Base-by-base conservation (phyloP, 2,329 filamentous ascomycete species). In the Rhytidhysteron rufulum region DNA sequence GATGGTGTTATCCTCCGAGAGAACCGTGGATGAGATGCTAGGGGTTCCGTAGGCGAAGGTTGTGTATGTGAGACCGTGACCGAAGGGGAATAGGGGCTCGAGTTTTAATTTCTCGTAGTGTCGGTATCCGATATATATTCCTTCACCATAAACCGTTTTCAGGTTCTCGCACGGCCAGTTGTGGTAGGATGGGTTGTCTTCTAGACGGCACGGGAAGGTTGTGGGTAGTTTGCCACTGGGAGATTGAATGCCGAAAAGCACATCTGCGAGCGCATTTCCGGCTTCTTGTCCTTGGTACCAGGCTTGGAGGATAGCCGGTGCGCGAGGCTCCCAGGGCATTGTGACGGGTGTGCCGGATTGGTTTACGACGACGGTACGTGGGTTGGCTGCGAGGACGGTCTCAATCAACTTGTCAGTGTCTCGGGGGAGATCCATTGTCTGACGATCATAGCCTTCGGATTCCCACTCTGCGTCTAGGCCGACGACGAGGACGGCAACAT, bases 231-330 rank as follows among this genome's bases (percentile, higher is more conserved):
- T 89, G 11, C 81, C 86, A 44, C 79, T 83, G 0, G 87, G 87
- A 57, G 86, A 89, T 34, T 79, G 75, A 45, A 83, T 77, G 34
- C 86, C 85, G 48, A 87, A 86, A 0, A 91, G 71, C 2, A 91
- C 75, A 49, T 91, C 86, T 0, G 85, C 86, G 45, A 94, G 83
- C 9, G 82, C 83, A 56, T 90, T 88, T 5, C 87, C 88, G 4
- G 83, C 85, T 68, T 93, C 87, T 55, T 93, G 88, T n/a, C 88
- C 87, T 44, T 86, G 85, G 55, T 89, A 93, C 86, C 86, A 93
- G 6, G 86, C 77, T 57, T 88, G 84, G 1, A 89, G 56, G 21
- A 88, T 80, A 2, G 82, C 78, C 3, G 82, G 77, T 3, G 84
- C 80, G 17, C 72, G 64, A 47, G 79, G 70, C 1, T 72, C 78